Percentiles rank a stretch among this genome's conserved stretches.
Conservation (phyloP, 2,329 filamentous ascomycete species). For the Cladophialophora psammophila region DNA sequence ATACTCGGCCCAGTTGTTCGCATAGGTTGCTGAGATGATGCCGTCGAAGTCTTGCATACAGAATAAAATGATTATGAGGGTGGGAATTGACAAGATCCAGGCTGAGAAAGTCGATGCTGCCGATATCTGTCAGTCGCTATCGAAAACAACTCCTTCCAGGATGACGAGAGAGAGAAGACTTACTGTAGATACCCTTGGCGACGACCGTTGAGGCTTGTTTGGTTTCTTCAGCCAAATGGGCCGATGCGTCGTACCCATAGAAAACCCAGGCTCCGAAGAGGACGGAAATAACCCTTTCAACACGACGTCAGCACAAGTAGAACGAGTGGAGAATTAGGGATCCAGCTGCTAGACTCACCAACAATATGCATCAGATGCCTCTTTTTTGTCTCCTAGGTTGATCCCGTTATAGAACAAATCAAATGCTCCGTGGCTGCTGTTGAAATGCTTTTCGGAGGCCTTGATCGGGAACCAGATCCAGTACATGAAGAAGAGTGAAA, state of each 20-base stretch:
- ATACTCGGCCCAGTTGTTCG: conserved; percentile 53
- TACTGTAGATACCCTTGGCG: conserved; percentile 50
- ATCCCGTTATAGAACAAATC: conserved; percentile 51
- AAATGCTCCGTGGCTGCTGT: conserved; percentile 46
- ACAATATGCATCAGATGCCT: conserved; percentile 49
- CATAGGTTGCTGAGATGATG: conserved; percentile 47
- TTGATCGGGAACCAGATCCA: conserved; percentile 52
- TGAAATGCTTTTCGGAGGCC: conserved; percentile 46
- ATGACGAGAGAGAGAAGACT: background rate
- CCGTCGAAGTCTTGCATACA: conserved; percentile 52
- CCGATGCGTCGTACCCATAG: conserved; percentile 42
- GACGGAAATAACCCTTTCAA: conserved; percentile 43
- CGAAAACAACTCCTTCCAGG: background rate
- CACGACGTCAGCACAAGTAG: background rate
- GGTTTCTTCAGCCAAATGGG: conserved; percentile 51
- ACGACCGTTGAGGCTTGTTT: conserved; percentile 48
- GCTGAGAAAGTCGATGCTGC: conserved; percentile 46
- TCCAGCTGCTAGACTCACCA: conserved; percentile 39
- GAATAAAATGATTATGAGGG: conserved; percentile 51
- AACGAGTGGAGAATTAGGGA: background rate
- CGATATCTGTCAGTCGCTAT: background rate
- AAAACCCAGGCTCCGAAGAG: conserved; percentile 50
- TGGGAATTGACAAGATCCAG: conserved; percentile 50
- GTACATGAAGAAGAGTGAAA: conserved; percentile 47
- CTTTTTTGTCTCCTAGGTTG: conserved; percentile 45